phyloP scores from a whole-genome alignment of 306 rosid genomes.

The Ochetophila trinervis region DNA sequence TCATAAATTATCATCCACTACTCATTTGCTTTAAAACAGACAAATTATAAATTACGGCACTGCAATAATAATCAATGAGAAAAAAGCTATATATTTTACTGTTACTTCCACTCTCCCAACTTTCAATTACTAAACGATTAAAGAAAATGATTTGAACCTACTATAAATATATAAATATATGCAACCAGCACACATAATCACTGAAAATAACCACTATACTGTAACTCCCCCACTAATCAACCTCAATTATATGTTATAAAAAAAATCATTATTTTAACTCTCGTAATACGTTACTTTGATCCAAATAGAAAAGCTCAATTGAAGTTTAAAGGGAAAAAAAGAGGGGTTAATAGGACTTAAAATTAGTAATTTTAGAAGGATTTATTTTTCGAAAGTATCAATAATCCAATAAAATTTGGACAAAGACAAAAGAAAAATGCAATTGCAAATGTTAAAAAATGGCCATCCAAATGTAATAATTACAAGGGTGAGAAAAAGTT shows the following conservation, averaged over 20 bases:
- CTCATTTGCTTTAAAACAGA: slow-evolving; percentile 16
- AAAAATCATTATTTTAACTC: neutral
- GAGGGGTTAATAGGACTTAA: too few relatives aligned
- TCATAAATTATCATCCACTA: slow-evolving; percentile 2
- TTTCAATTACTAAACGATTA: slow-evolving; percentile 8
- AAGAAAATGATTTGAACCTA: neutral
- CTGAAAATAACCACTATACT: neutral
- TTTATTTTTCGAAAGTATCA: too few relatives aligned
- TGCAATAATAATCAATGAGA: neutral
- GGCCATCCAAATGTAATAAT: slow-evolving; percentile 8
- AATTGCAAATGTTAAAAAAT: too few relatives aligned
- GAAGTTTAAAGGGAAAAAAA: too few relatives aligned
- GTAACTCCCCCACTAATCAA: slow-evolving; percentile 16
- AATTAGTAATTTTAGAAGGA: too few relatives aligned
- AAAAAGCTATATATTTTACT: neutral
- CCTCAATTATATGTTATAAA: neutral
- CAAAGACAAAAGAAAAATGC: too few relatives aligned
- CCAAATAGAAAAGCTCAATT: neutral
- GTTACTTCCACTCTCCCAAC: neutral
- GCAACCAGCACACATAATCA: neutral
- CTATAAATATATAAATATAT: neutral
- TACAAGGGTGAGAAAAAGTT: neutral
- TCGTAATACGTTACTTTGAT: neutral
- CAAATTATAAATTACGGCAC: too few relatives aligned
- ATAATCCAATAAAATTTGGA: too few relatives aligned